Base-by-base conservation (phyloP, 2,329 filamentous ascomycete genomes). In the Beauveria bassiana region DNA sequence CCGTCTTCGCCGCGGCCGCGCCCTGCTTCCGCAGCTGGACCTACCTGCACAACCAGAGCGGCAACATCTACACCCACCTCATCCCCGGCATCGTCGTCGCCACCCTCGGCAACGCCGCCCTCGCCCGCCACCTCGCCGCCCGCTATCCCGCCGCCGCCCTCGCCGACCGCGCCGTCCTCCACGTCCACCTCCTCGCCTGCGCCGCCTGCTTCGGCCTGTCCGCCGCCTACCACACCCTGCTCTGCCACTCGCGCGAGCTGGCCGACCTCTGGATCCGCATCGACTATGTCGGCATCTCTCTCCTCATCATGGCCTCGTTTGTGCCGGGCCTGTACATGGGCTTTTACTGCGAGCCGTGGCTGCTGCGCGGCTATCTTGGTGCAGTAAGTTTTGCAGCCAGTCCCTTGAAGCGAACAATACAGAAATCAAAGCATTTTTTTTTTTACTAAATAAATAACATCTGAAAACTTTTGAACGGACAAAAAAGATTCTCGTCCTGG, bases 41-140 rank as follows among this genome's bases (percentile, higher is more conserved):
- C 5, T 76, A 77, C 66, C 65, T 72, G n/a, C 71, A 74, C 65
- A 74, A 73, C 63, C 69, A 74, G 62, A 68, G 69, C 12, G 64
- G 68, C 65, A 73, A 73, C 62, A 73, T 74, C 58, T 71, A 67
- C 64, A 67, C 70, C n/a, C 71, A 73, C 65, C 70, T 82, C 2
- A 63, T 81, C 2, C 78, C 79, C 0, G 75, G 72, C 20, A 56
- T 77, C 4, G 59, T 77, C 5, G 50, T 70, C 24, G 72, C 73
- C 55, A 53, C 73, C n/a, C 45, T 72, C 8, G 69, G 69, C 24
- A 70, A 75, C 62, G 64, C 49, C 51, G 61, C 62, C 10, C 34
- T 67, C n/a, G 26, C 53, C 6, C 54, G 18, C 46, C 70, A 73
- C 53, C 68, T 74, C 40, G 26, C 55, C 3, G 46, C 43, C 3